Evolutionary conservation across 1,139 yeast species (phyloP), one percentile per base, ranked within the genome.

Genomic region (Yamadazyma atmosphaerica): DNA sequence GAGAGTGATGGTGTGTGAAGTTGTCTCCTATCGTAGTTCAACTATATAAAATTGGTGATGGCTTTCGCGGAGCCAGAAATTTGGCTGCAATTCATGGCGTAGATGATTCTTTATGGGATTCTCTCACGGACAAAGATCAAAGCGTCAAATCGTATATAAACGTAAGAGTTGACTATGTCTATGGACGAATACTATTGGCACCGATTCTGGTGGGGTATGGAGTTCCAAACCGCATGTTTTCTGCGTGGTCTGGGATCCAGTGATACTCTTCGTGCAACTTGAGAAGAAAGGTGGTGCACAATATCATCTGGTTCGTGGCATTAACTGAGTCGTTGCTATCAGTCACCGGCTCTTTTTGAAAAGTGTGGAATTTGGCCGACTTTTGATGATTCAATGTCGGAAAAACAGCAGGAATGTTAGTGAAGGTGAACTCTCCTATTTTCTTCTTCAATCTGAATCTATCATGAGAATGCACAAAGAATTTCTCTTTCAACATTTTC

Each of bases 401-500:
- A 2, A 34, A 18, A 4, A 23, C 5, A n/a, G 30, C 31, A n/a
- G 40, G 35, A 9, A 28, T 9, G 3, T 14, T 14, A 5, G 29
- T 23, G 22, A 16, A 31, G n/a, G 40, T 30, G n/a, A 34, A 34
- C 13, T 34, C 35, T 8, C 35, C 40, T 10, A 35, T 35, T 19
- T 38, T 38, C 13, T 28, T 14, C 7, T 13, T 28, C 15, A 38
- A 13, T 19, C 29, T 35, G 19, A 21, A 31, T 4, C 13, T 27
- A 22, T 28, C 39, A 17, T 28, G 30, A 28, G 21, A 5, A 28
- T 28, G 31, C 12, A 10, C 9, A 6, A 28, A 16, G 21, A 9
- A 9, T 19, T 4, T 8, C 5, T 16, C 16, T 9, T 23, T 23
- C 5, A 11, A 23, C 12, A 4, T n/a, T 6, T n/a, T 23, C 12